These are phyloP conservation scores for Fusarium tupiense DNA, from an alignment of 2,329 filamentous ascomycete genomes.

Conservation along the genomic window DNA sequence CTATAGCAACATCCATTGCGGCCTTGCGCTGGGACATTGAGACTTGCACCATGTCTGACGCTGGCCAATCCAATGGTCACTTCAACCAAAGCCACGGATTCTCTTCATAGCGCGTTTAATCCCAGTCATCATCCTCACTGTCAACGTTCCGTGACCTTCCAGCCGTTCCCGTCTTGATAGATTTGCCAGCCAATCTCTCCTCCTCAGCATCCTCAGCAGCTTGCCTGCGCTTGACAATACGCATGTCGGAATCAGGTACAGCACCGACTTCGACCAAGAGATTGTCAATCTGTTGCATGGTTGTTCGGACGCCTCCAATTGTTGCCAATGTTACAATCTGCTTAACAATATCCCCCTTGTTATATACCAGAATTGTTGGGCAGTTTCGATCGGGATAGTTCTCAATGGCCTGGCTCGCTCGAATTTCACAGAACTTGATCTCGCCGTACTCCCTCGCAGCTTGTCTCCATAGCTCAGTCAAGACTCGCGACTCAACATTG, in stretches of 20 bases:
- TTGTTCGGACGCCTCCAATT: constrained; percentile 76
- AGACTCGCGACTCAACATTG: constrained; percentile 84
- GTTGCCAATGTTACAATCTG: constrained; percentile 91
- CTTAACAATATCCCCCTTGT: constrained; percentile 89
- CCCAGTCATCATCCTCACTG: constrained; percentile 71
- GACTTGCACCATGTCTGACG: neutral
- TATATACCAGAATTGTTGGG: constrained; percentile 92
- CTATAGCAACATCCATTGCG: neutral
- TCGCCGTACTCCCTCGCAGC: constrained; percentile 88
- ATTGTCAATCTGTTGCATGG: constrained; percentile 79
- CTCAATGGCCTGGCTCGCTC: constrained; percentile 91
- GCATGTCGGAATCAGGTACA: constrained; percentile 79
- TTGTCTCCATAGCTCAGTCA: constrained; percentile 87
- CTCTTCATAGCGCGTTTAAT: constrained; percentile 52
- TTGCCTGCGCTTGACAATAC: constrained; percentile 72
- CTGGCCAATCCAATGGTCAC: neutral
- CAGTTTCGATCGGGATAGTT: constrained; percentile 96
- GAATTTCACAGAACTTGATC: constrained; percentile 97
- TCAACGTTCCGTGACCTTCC: constrained; percentile 55
- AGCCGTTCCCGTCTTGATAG: constrained; percentile 62
- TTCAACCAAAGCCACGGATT: neutral
- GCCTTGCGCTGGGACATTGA: neutral
- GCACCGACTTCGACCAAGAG: constrained; percentile 85
- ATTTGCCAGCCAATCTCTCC: constrained; percentile 60
- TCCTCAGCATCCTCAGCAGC: constrained; percentile 70